Evolutionary conservation across 2,329 filamentous ascomycete genomes (phyloP), one percentile per base, ranked within the genome.

Genomic region (Sordariomycetes sp.): DNA sequence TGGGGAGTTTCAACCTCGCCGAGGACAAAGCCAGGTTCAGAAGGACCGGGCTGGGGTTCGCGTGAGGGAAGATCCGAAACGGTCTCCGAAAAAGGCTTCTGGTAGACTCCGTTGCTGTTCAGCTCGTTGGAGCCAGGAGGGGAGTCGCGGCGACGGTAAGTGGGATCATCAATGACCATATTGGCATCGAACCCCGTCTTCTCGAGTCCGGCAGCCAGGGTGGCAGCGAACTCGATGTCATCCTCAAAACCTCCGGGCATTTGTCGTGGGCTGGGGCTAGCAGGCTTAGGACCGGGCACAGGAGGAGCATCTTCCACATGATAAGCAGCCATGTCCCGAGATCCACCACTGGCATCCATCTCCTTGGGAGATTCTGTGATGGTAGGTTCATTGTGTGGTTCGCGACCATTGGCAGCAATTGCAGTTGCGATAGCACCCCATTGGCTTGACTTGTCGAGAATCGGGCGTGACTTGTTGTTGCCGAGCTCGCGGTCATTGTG

Each of bases 161-260:
- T 61, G 0, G 75, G 72, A 44, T 86, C 69, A 30, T 83, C 64
- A 23, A 82, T 79, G 30, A 86, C 75, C 37, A 86, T 75, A 26
- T 81, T 70, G 5, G 79, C 74, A 46, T 84, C 71, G 42, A 86
- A 86, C 0, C 82, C 82, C 30, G 76, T 72, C n/a, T 76, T 70
- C 48, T 79, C 61, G 32, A 84, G 63, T 2, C 77, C 79, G 31
- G 80, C 82, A 37, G 80, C 79, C 30, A 86, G 57, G 4, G 72
- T 75, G 19, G 81, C 82, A 7, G 78, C 75, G 43, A 86, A 86
- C 33, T 77, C 76, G 8, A 81, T 58, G 44, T 86, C 82, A 37
- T 79, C 71, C 2, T 62, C 72, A 46, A 82, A 87, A 8, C 69
- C 60, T 15, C 80, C 81, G 17, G 80, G 78, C 53, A 81, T 72